Base-by-base conservation (phyloP, 192 early-diverging fungal species). In the Jimgerdemannia lactiflua region DNA sequence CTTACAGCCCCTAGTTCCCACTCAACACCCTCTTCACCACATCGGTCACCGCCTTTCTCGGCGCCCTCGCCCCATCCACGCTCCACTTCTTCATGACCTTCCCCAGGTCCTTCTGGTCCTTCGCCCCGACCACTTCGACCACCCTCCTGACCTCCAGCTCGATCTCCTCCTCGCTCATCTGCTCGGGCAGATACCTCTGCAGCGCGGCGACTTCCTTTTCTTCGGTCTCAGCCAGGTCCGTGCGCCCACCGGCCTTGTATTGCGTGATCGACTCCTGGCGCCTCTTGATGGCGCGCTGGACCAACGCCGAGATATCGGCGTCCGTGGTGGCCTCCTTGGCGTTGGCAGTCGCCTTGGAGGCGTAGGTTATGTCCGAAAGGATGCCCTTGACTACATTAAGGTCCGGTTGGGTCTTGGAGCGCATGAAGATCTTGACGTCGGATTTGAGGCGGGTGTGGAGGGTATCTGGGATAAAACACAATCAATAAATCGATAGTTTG, bases 351-450 rank as follows among this genome's bases (percentile, higher is more conserved):
- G 86, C 87, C 82, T 96, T 97, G 76, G 90, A 91, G 39, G 87
- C 86, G 71, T 95, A 95, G 6, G 89, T 88, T 63, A 93, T 87
- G 65, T 95, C 95, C 39, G 91, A 91, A 64, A 97, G 82, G 65
- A 96, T 79, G 39, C 91, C 87, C 80, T 95, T 93, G 79, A 95
- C 84, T 3, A 89, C 91, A 11, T 85, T 77, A 42, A 87, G 77
- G 70, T 82, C 71, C 9, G 78, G 76, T 75, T 95, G 93, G 64
- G 94, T 88, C 78, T 86, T 94, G 69, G 83, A 78, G 44, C 87
- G 88, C 95, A 98, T 96, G 4, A 88, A 88, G 6, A 87, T 81
- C 78, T 96, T 96, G 63, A 96, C 85, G 73, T 96, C 93, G 49
- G 49, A 59, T 59, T 59, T 59, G 14, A 59, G 49, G 49, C 49